Percentiles rank a stretch among this genome's conserved stretches.
These are phyloP conservation scores for Pelargonium australe DNA, from an alignment of 441 rosid species.

Conservation along the genomic window DNA sequence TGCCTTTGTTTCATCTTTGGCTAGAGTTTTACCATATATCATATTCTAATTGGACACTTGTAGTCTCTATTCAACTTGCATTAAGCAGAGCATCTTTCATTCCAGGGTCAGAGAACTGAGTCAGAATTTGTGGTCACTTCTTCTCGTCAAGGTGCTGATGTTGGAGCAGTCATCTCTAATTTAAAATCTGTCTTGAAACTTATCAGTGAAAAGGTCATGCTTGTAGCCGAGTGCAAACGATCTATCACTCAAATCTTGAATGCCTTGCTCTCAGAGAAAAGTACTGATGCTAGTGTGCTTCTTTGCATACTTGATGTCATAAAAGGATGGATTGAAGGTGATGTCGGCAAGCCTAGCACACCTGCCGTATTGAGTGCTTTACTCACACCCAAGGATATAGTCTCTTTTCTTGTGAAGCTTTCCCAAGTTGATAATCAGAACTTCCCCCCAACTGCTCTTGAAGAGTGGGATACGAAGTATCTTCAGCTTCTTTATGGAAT, in stretches of 20 bases:
- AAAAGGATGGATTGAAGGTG: slow-evolving; percentile 89
- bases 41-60: background rate
- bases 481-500: slow-evolving; percentile 89
- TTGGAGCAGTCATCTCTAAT: slow-evolving; percentile 73
- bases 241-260: slow-evolving; percentile 65
- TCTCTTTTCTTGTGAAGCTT: slow-evolving; percentile 82
- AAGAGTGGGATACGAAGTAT: slow-evolving; percentile 91
- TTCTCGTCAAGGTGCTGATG: slow-evolving; percentile 82
- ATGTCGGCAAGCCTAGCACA: slow-evolving; percentile 48
- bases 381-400: slow-evolving; percentile 69
- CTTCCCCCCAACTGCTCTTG: slow-evolving; percentile 54
- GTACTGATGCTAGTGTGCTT: slow-evolving; percentile 84
- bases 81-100: slow-evolving; percentile 12
- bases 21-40: background rate
- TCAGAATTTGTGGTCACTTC: slow-evolving; percentile 83
- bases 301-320: slow-evolving; percentile 75
- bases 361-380: slow-evolving; percentile 45
- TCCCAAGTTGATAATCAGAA: slow-evolving; percentile 88
- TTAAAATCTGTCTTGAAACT: slow-evolving; percentile 77
- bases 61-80: slow-evolving; percentile 13
- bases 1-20: background rate
- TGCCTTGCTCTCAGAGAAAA: slow-evolving; percentile 77
- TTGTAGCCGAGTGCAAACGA: slow-evolving; percentile 76
- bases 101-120: slow-evolving; percentile 72
- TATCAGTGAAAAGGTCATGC: slow-evolving; percentile 82